A percentile compares a stretch with the other conserved stretches of the same genome.
Evolutionary conservation across 169 alveolate genomes (phyloP).

Genomic region (Cryptosporidium sp.): DNA sequence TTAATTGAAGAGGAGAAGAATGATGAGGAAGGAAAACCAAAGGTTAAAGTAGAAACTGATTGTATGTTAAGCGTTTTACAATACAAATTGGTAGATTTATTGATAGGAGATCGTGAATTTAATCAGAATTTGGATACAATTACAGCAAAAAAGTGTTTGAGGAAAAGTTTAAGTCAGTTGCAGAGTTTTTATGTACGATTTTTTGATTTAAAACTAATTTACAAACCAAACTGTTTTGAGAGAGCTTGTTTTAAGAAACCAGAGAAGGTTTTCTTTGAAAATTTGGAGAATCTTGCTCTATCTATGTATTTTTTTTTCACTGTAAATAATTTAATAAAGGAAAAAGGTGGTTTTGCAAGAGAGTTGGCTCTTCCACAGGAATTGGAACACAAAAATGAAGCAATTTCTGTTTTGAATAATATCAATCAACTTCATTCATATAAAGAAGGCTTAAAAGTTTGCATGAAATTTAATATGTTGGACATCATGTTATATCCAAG

Average conservation of each 20-base stretch:
- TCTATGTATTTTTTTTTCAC: background rate
- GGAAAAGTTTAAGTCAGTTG: background rate
- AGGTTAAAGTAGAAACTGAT: background rate
- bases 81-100: background rate
- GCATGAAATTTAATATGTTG: constrained; percentile 1
- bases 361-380: background rate
- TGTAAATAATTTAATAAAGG: background rate
- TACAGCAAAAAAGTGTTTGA: background rate
- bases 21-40: background rate
- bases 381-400: background rate
- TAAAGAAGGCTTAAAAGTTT: background rate
- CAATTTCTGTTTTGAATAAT: background rate
- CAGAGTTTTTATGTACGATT: background rate
- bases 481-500: background rate
- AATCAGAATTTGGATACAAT: background rate
- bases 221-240: background rate
- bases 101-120: background rate
- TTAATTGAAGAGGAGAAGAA: background rate
- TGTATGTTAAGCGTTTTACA: background rate
- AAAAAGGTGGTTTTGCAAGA: background rate
- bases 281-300: background rate
- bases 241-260: background rate
- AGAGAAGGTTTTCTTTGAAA: background rate
- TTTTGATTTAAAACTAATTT: background rate
- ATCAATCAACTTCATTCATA: background rate